Evolutionary conservation across 108 stramenopile species (phyloP).

Genomic region (Thalassiosira profunda): DNA sequence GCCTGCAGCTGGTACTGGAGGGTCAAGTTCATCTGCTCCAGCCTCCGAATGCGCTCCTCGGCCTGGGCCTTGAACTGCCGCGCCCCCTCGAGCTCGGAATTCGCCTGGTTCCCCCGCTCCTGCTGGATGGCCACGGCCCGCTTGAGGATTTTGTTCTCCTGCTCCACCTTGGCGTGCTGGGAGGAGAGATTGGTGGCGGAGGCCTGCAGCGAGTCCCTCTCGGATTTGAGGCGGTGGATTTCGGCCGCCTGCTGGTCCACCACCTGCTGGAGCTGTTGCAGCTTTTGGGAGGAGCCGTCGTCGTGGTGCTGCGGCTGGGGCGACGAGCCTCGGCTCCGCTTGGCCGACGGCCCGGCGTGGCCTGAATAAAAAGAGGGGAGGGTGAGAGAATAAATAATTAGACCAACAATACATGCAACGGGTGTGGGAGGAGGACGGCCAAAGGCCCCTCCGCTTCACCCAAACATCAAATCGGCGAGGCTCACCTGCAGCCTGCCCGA

Average conservation of each 20-base stretch:
- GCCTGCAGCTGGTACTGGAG: conserved; percentile 84
- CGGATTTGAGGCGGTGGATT: conserved; percentile 67
- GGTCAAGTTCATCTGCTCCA: conserved; percentile 83
- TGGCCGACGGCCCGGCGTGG: too few relatives aligned
- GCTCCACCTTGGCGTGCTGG: conserved; percentile 62
- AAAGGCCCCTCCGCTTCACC: conserved; percentile 3
- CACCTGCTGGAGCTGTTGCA: conserved; percentile 53
- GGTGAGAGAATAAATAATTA: neutral
- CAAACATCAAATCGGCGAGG: too few relatives aligned
- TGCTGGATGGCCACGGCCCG: conserved; percentile 85
- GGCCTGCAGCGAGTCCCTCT: conserved; percentile 51
- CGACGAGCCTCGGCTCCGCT: too few relatives aligned
- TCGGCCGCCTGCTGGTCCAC: conserved; percentile 69
- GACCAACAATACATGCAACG: too few relatives aligned
- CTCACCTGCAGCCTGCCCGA: conserved; percentile 9
- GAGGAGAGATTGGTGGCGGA: conserved; percentile 41
- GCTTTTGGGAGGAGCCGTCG: conserved; percentile 22
- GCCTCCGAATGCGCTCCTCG: conserved; percentile 68
- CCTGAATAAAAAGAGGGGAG: neutral
- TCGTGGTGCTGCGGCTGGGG: conserved; percentile 8
- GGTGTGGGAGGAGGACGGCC: conserved; percentile 2
- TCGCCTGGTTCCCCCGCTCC: conserved; percentile 77
- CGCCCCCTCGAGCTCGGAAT: conserved; percentile 65
- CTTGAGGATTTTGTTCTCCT: conserved; percentile 83
- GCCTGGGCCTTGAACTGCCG: conserved; percentile 70